Conservation (phyloP, 2,329 filamentous ascomycete genomes). For the Xylariaceae sp. region DNA sequence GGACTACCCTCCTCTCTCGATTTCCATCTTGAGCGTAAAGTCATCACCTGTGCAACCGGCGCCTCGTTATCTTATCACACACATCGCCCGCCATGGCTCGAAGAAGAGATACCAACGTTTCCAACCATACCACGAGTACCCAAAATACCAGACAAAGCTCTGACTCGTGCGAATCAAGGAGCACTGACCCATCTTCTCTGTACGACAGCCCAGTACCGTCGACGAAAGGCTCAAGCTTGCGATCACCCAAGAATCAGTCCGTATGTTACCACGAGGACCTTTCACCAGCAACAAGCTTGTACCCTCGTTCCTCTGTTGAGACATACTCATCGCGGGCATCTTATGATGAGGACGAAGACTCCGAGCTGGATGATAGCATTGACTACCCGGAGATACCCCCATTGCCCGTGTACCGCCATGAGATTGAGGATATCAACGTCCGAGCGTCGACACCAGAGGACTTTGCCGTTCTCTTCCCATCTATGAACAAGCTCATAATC, state of each 20-base stretch:
- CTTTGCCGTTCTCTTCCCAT: slow-evolving; percentile 84
- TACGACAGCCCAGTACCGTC: slow-evolving; percentile 41
- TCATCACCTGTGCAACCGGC: slow-evolving; percentile 11
- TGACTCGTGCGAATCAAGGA: slow-evolving; percentile 45
- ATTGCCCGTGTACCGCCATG: slow-evolving; percentile 57
- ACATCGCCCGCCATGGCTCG: slow-evolving; percentile 31
- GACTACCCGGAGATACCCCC: slow-evolving; percentile 44
- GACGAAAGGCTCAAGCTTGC: slow-evolving; percentile 32
- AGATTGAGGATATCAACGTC: slow-evolving; percentile 60
- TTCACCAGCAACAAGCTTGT: slow-evolving; percentile 41
- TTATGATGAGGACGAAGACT: slow-evolving; percentile 49
- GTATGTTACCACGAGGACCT: slow-evolving; percentile 34
- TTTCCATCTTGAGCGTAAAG: slow-evolving; percentile 10
- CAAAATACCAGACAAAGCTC: slow-evolving; percentile 41
- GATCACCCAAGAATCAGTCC: slow-evolving; percentile 20
- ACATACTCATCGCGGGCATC: slow-evolving; percentile 75
- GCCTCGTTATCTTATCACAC: slow-evolving; percentile 21
- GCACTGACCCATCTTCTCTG: slow-evolving; percentile 46
- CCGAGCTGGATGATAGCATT: slow-evolving; percentile 35
- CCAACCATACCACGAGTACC: slow-evolving; percentile 38
- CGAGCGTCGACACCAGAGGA: slow-evolving; percentile 74
- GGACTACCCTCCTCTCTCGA: slow-evolving; percentile 14
- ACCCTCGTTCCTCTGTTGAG: slow-evolving; percentile 61
- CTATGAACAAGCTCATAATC: slow-evolving; percentile 72
- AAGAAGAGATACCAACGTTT: slow-evolving; percentile 34